Percentiles rank a stretch among this genome's conserved stretches.
Evolutionary conservation across 1,284 basidiomycete species (phyloP).

Genomic region (Puccinia hordei): DNA sequence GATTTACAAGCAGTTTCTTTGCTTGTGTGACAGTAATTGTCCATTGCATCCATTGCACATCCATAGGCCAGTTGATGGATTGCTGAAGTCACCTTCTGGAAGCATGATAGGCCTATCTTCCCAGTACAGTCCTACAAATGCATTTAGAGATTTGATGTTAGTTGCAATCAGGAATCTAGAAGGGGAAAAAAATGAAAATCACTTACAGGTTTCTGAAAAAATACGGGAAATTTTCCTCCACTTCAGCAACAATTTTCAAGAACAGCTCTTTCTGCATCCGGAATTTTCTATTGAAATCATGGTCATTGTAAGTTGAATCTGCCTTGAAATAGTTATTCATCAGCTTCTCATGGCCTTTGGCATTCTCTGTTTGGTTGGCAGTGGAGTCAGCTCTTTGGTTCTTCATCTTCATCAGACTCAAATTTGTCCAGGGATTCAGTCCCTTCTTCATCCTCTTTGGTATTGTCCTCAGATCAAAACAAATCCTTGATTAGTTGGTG

Average conservation of each 20-base stretch:
- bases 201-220: conserved; percentile 4
- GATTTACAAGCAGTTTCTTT: not conserved
- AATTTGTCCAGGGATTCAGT: not conserved
- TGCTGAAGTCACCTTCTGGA: conserved; percentile 8
- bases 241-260: not conserved
- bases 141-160: too few relatives aligned
- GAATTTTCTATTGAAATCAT: too few relatives aligned
- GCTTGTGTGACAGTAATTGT: conserved; percentile 1
- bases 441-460: not conserved
- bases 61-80: not conserved
- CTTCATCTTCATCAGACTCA: not conserved
- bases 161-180: not conserved
- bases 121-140: too few relatives aligned
- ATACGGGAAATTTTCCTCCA: not conserved
- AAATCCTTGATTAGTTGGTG: not conserved
- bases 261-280: not conserved
- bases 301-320: not conserved
- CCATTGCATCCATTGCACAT: not conserved
- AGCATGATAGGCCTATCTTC: too few relatives aligned
- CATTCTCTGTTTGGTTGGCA: not conserved
- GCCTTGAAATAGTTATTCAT: not conserved
- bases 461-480: too few relatives aligned
- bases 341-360: not conserved
- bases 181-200: too few relatives aligned
- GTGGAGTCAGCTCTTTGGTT: not conserved